Evolutionary conservation across 2,329 filamentous ascomycete species (phyloP), one percentile per base, ranked within the genome.

Genomic region (Fusarium multiceps): DNA sequence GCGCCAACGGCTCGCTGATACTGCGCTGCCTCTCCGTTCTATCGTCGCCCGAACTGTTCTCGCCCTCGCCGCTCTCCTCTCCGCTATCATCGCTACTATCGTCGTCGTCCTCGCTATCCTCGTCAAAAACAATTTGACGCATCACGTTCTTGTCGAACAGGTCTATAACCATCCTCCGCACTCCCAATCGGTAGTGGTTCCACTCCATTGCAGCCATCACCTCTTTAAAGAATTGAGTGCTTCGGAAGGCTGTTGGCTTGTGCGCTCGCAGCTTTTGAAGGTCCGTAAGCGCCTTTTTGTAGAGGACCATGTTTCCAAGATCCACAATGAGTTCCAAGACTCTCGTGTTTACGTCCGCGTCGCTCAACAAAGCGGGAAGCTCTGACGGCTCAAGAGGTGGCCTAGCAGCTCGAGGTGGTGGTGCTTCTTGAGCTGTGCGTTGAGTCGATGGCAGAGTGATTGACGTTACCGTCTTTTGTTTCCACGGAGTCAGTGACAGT

Each of bases 71-170:
- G 21, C 74, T 73, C 37, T 83, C 82, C 28, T 53, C 49, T 21
- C 34, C 49, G 13, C 49, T 42, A n/a, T 53, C 49, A n/a, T 53
- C 49, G 34, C 77, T 80, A 54, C 93, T 92, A 56, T 93, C 91
- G 21, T 93, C 91, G 10, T 81, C 80, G 3, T 79, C 80, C 3
- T 79, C 80, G 2, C 46, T 54, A 11, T 79, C 80, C 21, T 80
- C 81, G 21, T 92, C 91, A 61, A 97, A 90, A 14, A 99, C 92
- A 64, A 98, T 92, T 70, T 89, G 88, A 68, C 94, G 86, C 80
- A 98, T 86, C 45, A 98, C 93, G 63, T 88, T 90, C 80, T 95
- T 96, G 76, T 98, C 95, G 75, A 99, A 99, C 23, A 99, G 82
- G 77, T 98, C 96, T 63, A 98, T 90, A 37, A 97, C 92, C 81